These are phyloP conservation scores for Pistacia integerrima DNA, from an alignment of 345 rosid species.

Conservation along the genomic window DNA sequence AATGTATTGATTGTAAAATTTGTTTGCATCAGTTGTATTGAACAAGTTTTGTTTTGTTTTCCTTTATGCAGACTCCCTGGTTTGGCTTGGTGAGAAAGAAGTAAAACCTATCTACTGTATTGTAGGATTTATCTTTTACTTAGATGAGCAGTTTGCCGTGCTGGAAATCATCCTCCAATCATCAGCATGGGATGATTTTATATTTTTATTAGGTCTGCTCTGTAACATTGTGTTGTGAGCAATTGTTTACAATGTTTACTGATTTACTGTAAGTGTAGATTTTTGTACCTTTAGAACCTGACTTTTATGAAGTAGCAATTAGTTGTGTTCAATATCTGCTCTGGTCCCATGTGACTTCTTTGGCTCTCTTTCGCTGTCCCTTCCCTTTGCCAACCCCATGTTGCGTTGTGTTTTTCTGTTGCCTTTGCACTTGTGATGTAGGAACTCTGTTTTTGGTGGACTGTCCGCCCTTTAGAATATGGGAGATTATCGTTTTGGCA, in stretches of 20 bases:
- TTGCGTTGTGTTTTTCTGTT: neutral
- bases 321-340: neutral
- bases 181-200: neutral
- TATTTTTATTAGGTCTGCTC: neutral
- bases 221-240: neutral
- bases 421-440: no score
- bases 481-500: neutral
- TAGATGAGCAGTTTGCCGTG: neutral
- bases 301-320: neutral
- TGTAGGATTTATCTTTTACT: neutral
- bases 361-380: neutral
- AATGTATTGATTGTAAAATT: neutral
- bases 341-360: neutral
- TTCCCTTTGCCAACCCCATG: neutral
- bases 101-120: neutral
- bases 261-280: neutral
- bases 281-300: neutral
- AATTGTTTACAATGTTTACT: neutral
- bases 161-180: neutral
- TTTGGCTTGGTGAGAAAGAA: neutral
- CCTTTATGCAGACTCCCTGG: conserved; percentile 1
- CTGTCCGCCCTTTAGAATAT: neutral
- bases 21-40: neutral
- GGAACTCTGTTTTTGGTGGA: neutral
- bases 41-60: neutral